Evolutionary conservation across 2,329 filamentous ascomycete species (phyloP).

Genomic region (Cytospora piceae): DNA sequence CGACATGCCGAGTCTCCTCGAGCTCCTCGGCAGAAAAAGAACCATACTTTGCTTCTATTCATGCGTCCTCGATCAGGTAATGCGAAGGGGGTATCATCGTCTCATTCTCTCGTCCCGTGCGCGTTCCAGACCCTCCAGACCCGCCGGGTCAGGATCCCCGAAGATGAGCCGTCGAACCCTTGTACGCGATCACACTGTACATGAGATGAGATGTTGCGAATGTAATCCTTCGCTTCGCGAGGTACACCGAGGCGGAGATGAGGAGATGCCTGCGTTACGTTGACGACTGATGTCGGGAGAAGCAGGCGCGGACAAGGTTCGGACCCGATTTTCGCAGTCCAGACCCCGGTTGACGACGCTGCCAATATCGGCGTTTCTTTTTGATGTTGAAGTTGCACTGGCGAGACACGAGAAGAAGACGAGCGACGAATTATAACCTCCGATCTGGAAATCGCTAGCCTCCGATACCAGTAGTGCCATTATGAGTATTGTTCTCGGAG

Average conservation of each 20-base stretch:
- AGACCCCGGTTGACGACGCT: not conserved
- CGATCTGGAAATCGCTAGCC: not conserved
- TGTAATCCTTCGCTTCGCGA: not conserved
- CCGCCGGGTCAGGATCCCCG: too few species aligned
- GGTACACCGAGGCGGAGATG: not conserved
- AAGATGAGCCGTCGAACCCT: not conserved
- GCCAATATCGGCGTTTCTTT: not conserved
- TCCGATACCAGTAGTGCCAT: not conserved
- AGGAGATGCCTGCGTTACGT: not conserved
- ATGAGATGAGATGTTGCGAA: too few species aligned
- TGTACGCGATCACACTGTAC: not conserved
- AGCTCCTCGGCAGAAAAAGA: not conserved
- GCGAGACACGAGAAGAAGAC: not conserved
- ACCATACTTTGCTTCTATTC: constrained; percentile 16
- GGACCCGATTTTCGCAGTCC: not conserved
- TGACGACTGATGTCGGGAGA: not conserved
- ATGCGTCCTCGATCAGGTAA: constrained; percentile 9
- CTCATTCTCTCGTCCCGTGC: not conserved
- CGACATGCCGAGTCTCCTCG: not conserved
- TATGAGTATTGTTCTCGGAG: not conserved
- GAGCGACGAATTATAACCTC: too few species aligned
- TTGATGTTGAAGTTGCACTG: not conserved
- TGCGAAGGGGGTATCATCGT: constrained; percentile 12
- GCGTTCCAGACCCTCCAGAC: not conserved
- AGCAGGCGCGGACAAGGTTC: not conserved